Conservation (phyloP, 2,329 filamentous ascomycete genomes). For the Pezicula rhizophila region DNA sequence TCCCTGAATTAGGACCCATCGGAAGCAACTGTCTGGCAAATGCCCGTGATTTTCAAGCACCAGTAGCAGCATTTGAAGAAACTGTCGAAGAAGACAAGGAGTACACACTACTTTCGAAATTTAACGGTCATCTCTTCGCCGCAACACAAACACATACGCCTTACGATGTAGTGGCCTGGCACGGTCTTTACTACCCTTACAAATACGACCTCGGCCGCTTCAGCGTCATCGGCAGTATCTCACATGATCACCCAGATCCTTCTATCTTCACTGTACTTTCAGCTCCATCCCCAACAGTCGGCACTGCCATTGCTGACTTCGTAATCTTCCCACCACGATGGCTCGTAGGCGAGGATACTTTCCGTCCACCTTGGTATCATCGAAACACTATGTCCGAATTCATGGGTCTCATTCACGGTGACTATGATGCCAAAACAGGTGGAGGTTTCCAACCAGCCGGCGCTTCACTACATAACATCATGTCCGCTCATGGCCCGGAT, state of each 20-base stretch:
- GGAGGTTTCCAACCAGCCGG: conserved; percentile 56
- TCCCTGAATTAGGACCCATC: conserved; percentile 69
- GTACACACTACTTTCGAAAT: conserved; percentile 55
- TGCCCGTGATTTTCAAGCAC: conserved; percentile 67
- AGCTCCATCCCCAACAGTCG: conserved; percentile 46
- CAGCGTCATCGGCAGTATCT: conserved; percentile 67
- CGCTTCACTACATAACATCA: conserved; percentile 56
- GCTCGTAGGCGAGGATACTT: conserved; percentile 55
- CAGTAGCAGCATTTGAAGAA: conserved; percentile 62
- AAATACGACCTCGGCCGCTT: conserved; percentile 78
- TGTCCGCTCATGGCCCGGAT: conserved; percentile 57
- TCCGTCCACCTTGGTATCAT: conserved; percentile 58
- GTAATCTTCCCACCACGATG: conserved; percentile 60
- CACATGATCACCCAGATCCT: conserved; percentile 73
- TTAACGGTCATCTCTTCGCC: conserved; percentile 60
- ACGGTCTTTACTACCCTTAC: conserved; percentile 74
- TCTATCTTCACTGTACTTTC: conserved; percentile 68
- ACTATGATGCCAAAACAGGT: conserved; percentile 52
- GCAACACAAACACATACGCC: conserved; percentile 64
- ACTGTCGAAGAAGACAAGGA: conserved; percentile 31
- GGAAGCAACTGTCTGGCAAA: conserved; percentile 72
- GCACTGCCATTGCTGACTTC: conserved; percentile 57
- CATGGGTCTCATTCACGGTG: conserved; percentile 57
- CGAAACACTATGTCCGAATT: conserved; percentile 61
- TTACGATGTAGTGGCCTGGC: conserved; percentile 76